Evolutionary conservation across 257 asterid species (phyloP), one percentile per base, ranked within the genome.

Genomic region (Echites panduratus): DNA sequence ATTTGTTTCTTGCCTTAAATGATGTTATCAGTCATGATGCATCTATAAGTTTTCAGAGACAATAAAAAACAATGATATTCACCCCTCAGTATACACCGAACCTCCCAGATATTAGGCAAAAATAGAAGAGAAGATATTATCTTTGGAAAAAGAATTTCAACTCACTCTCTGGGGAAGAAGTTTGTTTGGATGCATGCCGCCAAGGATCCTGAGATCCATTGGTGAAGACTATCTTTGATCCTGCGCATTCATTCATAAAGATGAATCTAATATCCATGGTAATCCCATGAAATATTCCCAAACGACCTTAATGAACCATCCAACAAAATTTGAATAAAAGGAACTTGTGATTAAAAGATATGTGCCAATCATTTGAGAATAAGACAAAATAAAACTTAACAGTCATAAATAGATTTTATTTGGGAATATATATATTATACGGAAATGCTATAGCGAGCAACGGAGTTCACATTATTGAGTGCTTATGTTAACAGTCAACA

Each of bases 171-270:
- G 82, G 85, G 53, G 97, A 91, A 61, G 98, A 91, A 44, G 83
- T 88, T 82, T 87, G 92, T 76, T 91, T 91, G 73, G 98, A 91
- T 72, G 99, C 99, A 83, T 89, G 99, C 47, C 96, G 95, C 98
- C 99, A 94, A 6, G 99, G 99, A 82, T 94, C 98, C 78, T 94
- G 98, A 57, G 99, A 94, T 84, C 99, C 99, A 76, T 94, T 94
- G 13, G 93, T 84, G 83, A 94, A 94, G 74, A 91, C 79, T 64
- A 94, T 94, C 78, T 85, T 94, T 35, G 99, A 89, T 66, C 96
- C 98, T 94, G 93, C 81, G 75, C 66, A 75, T 78, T 20, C 66
- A 62, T 35, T 38, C 69, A 78, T 41, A 48, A 47, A 69, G 11
- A 61, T 4, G 4, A 44, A 22, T 26, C 17, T 43, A 20, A 57